Evolutionary conservation across 768 basidiomycete genomes (phyloP), one percentile per base, ranked within the genome.

Genomic region (Lactifluus volemus): DNA sequence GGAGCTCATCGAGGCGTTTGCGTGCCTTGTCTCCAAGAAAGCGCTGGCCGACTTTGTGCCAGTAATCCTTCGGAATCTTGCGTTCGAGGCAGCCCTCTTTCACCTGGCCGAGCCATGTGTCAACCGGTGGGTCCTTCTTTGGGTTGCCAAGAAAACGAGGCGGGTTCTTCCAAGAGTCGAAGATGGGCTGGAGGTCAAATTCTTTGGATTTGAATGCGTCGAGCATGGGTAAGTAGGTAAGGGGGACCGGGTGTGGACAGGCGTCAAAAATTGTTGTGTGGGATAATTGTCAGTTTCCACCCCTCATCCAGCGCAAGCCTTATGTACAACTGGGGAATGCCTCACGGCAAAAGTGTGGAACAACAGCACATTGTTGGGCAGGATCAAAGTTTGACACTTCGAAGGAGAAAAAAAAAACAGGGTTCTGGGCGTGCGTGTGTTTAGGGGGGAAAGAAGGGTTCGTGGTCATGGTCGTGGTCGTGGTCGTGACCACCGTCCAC

Each of bases 141-240:
- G 81, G 73, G 64, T 84, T 83, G 19, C 89, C 88, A 60, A 76
- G 73, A 69, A 89, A 91, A 55, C 75, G 75, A 25, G 89, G 87
- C 0, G 81, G 83, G 60, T 85, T 78, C 39, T 73, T 75, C 89
- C 89, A 91, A 19, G 81, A 72, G 15, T 79, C 80, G 67, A 77
- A 81, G 64, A 88, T 70, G 25, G 88, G 85, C 65, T 84, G 81
- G 64, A 90, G 81, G 75, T 89, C 81, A 69, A 84, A 89, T 19
- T 84, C 81, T 67, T 89, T 89, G 70, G 88, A 77, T 74, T 86
- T 89, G 81, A 91, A 90, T 57, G 85, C 86, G 68, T 84, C 83
- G 36, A 89, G 80, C 78, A 89, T 63, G 21, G 21, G 25, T 25
- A 25, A 44, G 19, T 1, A 48, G 49, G 34, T 21, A 58, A 45